A percentile compares a stretch with the other conserved stretches of the same genome.
These are phyloP conservation scores for Lathyrus sativus DNA, from an alignment of 306 rosid genomes.

Conservation along the genomic window DNA sequence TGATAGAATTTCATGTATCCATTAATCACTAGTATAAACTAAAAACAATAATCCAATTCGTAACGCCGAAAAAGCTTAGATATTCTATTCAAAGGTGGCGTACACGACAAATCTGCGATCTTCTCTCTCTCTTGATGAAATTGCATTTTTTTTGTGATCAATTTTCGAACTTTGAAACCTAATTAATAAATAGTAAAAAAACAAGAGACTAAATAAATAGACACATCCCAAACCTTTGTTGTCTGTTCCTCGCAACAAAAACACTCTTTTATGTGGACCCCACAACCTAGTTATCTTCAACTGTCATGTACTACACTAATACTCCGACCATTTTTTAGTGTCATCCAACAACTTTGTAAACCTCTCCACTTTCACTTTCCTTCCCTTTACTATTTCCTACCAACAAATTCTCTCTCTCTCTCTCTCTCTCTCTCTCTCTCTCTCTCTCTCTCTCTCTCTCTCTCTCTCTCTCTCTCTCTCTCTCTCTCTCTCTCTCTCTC, in stretches of 20 bases:
- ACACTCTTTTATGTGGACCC: slow-evolving; percentile 50
- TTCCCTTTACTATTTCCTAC: slow-evolving; percentile 41
- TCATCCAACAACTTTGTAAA: slow-evolving; percentile 60
- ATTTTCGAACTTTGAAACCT: slow-evolving; percentile 33
- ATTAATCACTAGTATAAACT: background rate
- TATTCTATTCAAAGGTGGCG: slow-evolving; percentile 38
- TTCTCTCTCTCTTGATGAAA: background rate
- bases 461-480: slow-evolving; percentile 25
- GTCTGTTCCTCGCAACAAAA: slow-evolving; percentile 39
- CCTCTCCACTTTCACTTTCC: slow-evolving; percentile 48
- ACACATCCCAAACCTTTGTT: slow-evolving; percentile 33
- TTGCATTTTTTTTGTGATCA: slow-evolving; percentile 5
- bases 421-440: slow-evolving; percentile 18
- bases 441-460: slow-evolving; percentile 21
- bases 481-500: slow-evolving; percentile 29
- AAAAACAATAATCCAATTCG: background rate
- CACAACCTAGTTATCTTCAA: slow-evolving; percentile 47
- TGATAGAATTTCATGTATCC: background rate
- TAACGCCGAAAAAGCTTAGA: slow-evolving; percentile 30
- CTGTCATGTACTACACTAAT: slow-evolving; percentile 50
- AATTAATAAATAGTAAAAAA: slow-evolving; percentile 1
- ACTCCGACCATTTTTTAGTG: slow-evolving; percentile 39
- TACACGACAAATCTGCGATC: slow-evolving; percentile 35
- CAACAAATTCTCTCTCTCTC: slow-evolving; percentile 24
- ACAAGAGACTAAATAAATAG: slow-evolving; percentile 10